phyloP scores from a whole-genome alignment of 352 stramenopile species.

The Globisporangium spiculum region DNA sequence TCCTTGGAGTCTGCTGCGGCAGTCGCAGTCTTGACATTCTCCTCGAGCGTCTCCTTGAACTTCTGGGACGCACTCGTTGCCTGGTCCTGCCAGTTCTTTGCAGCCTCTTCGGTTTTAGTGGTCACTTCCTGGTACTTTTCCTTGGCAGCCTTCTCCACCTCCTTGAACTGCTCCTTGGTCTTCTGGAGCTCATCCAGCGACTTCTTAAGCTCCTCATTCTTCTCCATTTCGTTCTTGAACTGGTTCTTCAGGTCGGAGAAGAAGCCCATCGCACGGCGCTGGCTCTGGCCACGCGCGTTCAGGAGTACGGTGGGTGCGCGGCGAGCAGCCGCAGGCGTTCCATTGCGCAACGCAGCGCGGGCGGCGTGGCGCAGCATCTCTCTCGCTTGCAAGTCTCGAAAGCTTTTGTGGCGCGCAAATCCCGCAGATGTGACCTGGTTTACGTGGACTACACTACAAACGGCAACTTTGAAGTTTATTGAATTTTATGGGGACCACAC shows the following conservation, averaged over 20 bases:
- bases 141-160: conserved; percentile 57
- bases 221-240: conserved; percentile 76
- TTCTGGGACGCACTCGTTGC: conserved; percentile 58
- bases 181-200: conserved; percentile 74
- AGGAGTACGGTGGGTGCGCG: neutral
- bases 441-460: no score
- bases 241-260: conserved; percentile 81
- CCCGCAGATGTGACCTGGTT: no score
- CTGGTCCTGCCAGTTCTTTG: conserved; percentile 59
- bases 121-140: conserved; percentile 63
- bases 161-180: conserved; percentile 68
- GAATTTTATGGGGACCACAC: no score
- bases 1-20: conserved; percentile 1
- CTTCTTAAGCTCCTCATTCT: conserved; percentile 81
- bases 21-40: conserved; percentile 27
- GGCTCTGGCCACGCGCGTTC: conserved; percentile 14
- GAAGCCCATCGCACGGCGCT: conserved; percentile 62
- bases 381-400: conserved; percentile 3
- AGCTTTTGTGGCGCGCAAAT: conserved; percentile 11
- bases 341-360: conserved; percentile 20
- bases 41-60: conserved; percentile 53
- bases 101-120: conserved; percentile 50
- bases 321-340: neutral
- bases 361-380: conserved; percentile 29
- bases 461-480: no score